A percentile compares a stretch with the other conserved stretches of the same genome.
phyloP scores from a whole-genome alignment of 1,284 basidiomycete genomes.

The Meripilus lineatus region DNA sequence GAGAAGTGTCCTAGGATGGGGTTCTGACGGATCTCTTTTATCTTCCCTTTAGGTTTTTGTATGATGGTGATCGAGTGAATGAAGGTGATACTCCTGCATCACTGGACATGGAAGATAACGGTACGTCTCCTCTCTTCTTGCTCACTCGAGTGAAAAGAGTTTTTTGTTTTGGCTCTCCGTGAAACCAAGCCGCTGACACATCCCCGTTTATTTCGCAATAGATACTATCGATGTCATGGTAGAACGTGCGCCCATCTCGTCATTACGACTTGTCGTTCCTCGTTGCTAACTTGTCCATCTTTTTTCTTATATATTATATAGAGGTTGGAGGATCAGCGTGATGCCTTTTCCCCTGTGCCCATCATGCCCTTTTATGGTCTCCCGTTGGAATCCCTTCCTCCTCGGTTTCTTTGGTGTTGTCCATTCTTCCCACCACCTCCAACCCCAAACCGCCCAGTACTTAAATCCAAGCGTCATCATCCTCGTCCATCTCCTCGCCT shows the following conservation, averaged over 20 bases:
- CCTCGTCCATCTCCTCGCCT: too few species aligned
- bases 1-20: neutral
- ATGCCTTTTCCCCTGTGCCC: neutral
- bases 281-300: neutral
- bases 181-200: slow-evolving; percentile 1
- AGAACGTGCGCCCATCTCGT: slow-evolving; percentile 64
- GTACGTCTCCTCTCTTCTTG: slow-evolving; percentile 31
- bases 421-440: slow-evolving; percentile 2
- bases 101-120: slow-evolving; percentile 85
- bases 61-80: slow-evolving; percentile 77
- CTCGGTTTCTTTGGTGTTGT: neutral
- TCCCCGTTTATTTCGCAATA: slow-evolving; percentile 25
- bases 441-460: too few species aligned
- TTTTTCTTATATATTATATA: slow-evolving; percentile 13
- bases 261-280: neutral
- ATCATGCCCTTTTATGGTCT: neutral
- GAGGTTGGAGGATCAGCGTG: slow-evolving; percentile 33
- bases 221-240: slow-evolving; percentile 91
- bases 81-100: slow-evolving; percentile 84
- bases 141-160: neutral
- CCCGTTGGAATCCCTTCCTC: slow-evolving; percentile 1
- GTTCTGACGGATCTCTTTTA: slow-evolving; percentile 4
- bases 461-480: too few species aligned
- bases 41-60: slow-evolving; percentile 62
- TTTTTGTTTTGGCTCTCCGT: too few species aligned